phyloP scores from a whole-genome alignment of 768 basidiomycete species.

The Crucibulum laeve region DNA sequence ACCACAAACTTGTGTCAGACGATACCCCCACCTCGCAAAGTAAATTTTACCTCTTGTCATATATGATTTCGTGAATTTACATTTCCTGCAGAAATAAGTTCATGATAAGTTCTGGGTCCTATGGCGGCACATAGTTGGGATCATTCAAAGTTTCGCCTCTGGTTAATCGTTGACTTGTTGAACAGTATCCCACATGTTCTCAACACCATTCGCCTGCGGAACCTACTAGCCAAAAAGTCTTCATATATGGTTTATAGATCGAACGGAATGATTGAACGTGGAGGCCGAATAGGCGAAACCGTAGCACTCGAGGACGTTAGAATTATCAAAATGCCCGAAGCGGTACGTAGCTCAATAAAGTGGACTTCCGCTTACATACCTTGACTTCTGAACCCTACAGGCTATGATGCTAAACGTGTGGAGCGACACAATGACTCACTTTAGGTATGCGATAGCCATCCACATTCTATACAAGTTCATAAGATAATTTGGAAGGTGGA shows the following conservation, averaged over 20 bases:
- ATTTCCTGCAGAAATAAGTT: neutral
- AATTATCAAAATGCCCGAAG: neutral
- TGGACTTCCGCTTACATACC: neutral
- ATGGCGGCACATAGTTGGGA: neutral
- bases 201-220: neutral
- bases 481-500: neutral
- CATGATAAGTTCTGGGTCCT: neutral
- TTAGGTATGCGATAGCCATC: neutral
- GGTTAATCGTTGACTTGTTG: neutral
- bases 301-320: neutral
- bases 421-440: neutral
- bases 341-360: neutral
- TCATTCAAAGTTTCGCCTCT: neutral
- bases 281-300: neutral
- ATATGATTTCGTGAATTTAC: neutral
- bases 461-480: neutral
- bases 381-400: neutral
- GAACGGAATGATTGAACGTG: neutral
- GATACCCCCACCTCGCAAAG: neutral
- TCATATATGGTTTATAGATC: neutral
- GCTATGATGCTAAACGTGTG: neutral
- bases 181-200: neutral
- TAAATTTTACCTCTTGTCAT: neutral
- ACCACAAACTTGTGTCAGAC: neutral
- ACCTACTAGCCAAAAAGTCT: neutral